Conservation (phyloP, 2,329 filamentous ascomycete species). For the Penicillium psychrosexuale region DNA sequence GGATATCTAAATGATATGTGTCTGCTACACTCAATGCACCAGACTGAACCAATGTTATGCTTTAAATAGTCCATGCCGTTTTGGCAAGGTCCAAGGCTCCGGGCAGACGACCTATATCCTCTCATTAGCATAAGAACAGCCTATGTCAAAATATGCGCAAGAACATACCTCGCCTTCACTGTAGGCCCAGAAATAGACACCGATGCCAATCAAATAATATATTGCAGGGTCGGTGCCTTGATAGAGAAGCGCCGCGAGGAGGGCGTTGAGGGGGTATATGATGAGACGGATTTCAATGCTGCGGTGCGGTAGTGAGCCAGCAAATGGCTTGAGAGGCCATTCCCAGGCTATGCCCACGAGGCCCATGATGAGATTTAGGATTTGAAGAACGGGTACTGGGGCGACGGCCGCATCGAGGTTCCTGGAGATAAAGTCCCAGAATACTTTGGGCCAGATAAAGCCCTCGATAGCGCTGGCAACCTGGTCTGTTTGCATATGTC, state of each 20-base stretch:
- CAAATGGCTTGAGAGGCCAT: conserved; percentile 78
- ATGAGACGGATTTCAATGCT: conserved; percentile 84
- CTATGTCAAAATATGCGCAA: neutral
- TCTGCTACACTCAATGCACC: conserved; percentile 11
- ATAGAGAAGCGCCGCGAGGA: conserved; percentile 76
- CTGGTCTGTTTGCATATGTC: conserved; percentile 63
- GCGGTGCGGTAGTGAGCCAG: conserved; percentile 74
- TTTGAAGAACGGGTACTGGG: conserved; percentile 83
- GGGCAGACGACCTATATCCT: conserved; percentile 60
- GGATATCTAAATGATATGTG: conserved; percentile 17
- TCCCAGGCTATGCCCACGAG: conserved; percentile 79
- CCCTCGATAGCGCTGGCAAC: conserved; percentile 75
- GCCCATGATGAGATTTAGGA: conserved; percentile 81
- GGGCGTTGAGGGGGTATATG: conserved; percentile 72
- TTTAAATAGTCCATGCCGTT: conserved; percentile 40
- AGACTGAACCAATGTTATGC: conserved; percentile 23
- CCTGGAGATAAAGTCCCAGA: conserved; percentile 94
- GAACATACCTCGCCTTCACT: conserved; percentile 92
- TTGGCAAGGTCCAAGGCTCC: conserved; percentile 67
- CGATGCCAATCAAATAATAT: conserved; percentile 84
- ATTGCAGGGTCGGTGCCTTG: conserved; percentile 88
- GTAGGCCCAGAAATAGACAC: conserved; percentile 94
- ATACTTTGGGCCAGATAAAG: conserved; percentile 98
- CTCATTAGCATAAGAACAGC: neutral
- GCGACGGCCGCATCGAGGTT: conserved; percentile 83